Evolutionary conservation across 805 yeast species (phyloP).

Genomic region (Monosporozyma servazzii): DNA sequence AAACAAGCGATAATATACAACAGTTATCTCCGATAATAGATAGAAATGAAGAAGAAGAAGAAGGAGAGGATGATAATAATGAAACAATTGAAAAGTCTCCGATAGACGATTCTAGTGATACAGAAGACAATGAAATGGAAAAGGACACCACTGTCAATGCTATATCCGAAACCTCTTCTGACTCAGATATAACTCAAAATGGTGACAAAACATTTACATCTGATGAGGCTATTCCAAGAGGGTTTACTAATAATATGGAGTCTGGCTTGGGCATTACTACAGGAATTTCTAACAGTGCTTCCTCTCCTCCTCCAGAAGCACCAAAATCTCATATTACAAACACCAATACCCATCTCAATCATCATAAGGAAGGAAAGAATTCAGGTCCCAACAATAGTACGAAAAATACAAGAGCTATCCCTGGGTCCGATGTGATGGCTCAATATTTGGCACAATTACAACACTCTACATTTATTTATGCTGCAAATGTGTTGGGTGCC

Average conservation of each 20-base stretch:
- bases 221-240: background rate
- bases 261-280: background rate
- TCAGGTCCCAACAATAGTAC: background rate
- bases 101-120: background rate
- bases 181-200: background rate
- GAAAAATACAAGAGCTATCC: slow-evolving; percentile 21
- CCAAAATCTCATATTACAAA: background rate
- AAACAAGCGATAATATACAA: background rate
- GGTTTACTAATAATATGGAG: background rate
- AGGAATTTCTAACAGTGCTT: background rate
- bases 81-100: background rate
- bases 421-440: slow-evolving; percentile 71
- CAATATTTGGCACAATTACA: slow-evolving; percentile 68
- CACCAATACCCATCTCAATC: background rate
- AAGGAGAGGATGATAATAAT: no score
- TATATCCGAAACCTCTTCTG: slow-evolving; percentile 4
- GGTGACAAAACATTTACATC: background rate
- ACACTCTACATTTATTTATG: slow-evolving; percentile 48
- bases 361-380: background rate
- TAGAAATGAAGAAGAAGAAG: background rate
- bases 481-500: slow-evolving; percentile 45
- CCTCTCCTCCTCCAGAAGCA: background rate
- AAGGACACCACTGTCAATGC: background rate
- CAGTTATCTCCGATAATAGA: background rate
- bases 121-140: background rate